Percentiles rank a stretch among this genome's conserved stretches.
Conservation (phyloP, 2,329 filamentous ascomycete genomes). For the Hysterium pulicare region DNA sequence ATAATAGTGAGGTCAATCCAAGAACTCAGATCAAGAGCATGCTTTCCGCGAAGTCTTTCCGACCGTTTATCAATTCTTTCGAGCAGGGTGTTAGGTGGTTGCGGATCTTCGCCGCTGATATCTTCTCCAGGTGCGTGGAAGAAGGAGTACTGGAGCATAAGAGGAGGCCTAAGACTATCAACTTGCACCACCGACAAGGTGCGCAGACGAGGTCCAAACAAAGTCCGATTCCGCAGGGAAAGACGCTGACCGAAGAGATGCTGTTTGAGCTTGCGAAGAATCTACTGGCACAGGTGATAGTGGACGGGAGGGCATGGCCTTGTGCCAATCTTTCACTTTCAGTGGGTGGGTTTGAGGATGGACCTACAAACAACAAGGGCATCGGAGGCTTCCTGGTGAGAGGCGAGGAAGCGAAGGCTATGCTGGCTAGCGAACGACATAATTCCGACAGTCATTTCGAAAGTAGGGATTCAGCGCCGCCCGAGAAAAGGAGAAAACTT, state of each 20-base stretch:
- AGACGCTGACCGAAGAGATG: slow-evolving; percentile 65
- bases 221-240: slow-evolving; percentile 72
- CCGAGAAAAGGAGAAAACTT: slow-evolving; percentile 25
- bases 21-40: slow-evolving; percentile 95
- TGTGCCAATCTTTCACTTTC: slow-evolving; percentile 86
- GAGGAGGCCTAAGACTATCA: slow-evolving; percentile 79
- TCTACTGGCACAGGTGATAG: slow-evolving; percentile 72
- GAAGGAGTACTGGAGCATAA: slow-evolving; percentile 87
- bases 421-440: slow-evolving; percentile 24
- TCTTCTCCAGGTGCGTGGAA: slow-evolving; percentile 83
- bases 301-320: slow-evolving; percentile 80
- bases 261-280: slow-evolving; percentile 74
- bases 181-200: slow-evolving; percentile 74
- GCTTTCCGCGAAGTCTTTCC: slow-evolving; percentile 93
- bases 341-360: slow-evolving; percentile 90
- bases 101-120: slow-evolving; percentile 86
- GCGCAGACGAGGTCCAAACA: slow-evolving; percentile 72
- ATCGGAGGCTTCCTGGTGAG: slow-evolving; percentile 83
- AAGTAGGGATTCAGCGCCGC: slow-evolving; percentile 13
- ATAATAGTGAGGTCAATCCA: slow-evolving; percentile 83
- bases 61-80: slow-evolving; percentile 72
- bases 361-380: slow-evolving; percentile 75
- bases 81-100: slow-evolving; percentile 85
- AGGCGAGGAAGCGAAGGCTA: slow-evolving; percentile 54
- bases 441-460: slow-evolving; percentile 12